These are phyloP conservation scores for Yamadazyma philogaea DNA, from an alignment of 805 yeast species.

Conservation along the genomic window DNA sequence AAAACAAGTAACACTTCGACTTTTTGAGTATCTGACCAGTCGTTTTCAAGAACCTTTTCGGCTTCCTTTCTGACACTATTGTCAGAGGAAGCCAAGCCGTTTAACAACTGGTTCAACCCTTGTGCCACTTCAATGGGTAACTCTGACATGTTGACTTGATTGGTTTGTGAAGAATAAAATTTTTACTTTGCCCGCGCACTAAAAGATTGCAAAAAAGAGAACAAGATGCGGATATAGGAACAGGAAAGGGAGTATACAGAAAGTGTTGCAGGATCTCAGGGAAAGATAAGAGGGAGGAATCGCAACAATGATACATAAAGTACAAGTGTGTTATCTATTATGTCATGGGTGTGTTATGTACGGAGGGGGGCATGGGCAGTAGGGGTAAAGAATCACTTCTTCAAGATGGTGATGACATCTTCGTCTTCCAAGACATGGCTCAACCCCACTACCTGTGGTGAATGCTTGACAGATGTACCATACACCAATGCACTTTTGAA, in stretches of 20 bases:
- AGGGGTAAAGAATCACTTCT: constrained; percentile 42
- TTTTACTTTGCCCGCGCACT: constrained; percentile 3
- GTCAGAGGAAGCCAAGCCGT: constrained; percentile 68
- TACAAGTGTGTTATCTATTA: no score
- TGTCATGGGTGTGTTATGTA: neutral
- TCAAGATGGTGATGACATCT: constrained; percentile 93
- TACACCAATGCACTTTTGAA: constrained; percentile 90
- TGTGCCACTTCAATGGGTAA: constrained; percentile 61
- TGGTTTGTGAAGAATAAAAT: constrained; percentile 2
- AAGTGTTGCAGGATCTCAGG: neutral
- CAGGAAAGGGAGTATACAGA: neutral
- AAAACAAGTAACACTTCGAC: constrained; percentile 72
- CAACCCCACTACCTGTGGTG: constrained; percentile 94
- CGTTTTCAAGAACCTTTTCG: constrained; percentile 65
- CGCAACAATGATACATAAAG: neutral
- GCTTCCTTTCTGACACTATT: constrained; percentile 74
- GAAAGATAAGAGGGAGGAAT: neutral
- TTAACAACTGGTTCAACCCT: constrained; percentile 54
- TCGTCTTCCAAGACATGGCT: constrained; percentile 85
- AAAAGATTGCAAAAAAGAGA: neutral
- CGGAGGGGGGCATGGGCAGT: neutral
- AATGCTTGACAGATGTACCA: constrained; percentile 95
- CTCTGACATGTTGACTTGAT: constrained; percentile 30
- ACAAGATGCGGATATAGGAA: neutral
- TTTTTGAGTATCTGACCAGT: constrained; percentile 59